A percentile compares a stretch with the other conserved stretches of the same genome.
Conservation (phyloP, 2,329 filamentous ascomycete genomes). For the Akanthomyces dipterigenus region DNA sequence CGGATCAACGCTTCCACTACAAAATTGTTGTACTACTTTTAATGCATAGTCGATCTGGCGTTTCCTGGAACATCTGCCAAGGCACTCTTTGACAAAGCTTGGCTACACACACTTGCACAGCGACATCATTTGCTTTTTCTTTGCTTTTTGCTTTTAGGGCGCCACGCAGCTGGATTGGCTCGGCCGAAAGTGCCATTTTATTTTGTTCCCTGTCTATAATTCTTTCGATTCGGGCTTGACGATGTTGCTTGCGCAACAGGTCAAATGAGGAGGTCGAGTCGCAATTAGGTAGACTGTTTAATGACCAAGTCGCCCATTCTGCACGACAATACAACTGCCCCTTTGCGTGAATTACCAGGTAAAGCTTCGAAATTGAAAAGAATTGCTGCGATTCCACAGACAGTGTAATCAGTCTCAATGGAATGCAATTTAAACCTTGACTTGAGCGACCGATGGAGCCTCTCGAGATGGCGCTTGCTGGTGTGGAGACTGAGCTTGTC, state of each 20-base stretch:
- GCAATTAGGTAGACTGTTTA: constrained; percentile 2
- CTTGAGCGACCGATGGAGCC: not conserved
- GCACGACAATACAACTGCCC: not conserved
- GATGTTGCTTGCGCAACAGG: not conserved
- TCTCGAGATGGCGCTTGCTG: not conserved
- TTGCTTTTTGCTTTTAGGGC: not conserved
- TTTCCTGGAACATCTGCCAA: constrained; percentile 3
- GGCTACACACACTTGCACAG: not conserved
- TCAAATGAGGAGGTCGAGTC: not conserved
- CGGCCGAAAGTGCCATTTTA: not conserved
- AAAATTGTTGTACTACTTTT: constrained; percentile 4
- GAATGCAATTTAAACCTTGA: not conserved
- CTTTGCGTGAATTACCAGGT: too few relatives aligned
- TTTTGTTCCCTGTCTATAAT: constrained; percentile 3
- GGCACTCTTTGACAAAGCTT: not conserved
- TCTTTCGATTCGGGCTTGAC: not conserved
- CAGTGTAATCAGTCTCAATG: not conserved
- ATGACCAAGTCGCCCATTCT: constrained; percentile 4
- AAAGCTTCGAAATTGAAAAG: not conserved
- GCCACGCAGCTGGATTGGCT: not conserved
- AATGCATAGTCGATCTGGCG: constrained; percentile 5
- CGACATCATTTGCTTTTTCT: constrained; percentile 1
- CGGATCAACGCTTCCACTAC: not conserved
- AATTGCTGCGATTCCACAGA: not conserved
- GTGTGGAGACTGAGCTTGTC: not conserved